Conservation (phyloP, 108 stramenopile genomes). For the Skeletonema tropicum region DNA sequence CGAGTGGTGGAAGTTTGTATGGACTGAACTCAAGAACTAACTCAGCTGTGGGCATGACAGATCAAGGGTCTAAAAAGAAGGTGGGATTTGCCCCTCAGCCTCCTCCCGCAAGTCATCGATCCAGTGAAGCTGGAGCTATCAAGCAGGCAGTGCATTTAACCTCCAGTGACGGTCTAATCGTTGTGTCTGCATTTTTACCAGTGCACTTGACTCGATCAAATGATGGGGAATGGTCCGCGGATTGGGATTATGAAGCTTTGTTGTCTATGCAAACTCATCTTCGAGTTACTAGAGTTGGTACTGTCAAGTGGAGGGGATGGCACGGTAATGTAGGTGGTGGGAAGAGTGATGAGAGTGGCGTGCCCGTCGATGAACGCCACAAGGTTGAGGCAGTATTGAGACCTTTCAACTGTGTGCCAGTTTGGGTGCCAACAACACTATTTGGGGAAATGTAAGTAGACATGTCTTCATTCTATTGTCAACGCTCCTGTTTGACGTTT, state of each 20-base stretch:
- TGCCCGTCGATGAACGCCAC: constrained; percentile 80
- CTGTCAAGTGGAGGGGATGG: constrained; percentile 92
- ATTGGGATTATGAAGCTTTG: constrained; percentile 97
- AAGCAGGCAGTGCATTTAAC: constrained; percentile 73
- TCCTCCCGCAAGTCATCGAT: constrained; percentile 24
- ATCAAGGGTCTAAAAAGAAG: constrained; percentile 55
- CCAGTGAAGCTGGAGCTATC: neutral
- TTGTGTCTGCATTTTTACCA: constrained; percentile 88
- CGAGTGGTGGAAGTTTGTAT: constrained; percentile 24
- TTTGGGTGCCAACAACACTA: constrained; percentile 87
- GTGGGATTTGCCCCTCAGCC: constrained; percentile 81
- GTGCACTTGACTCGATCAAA: constrained; percentile 75
- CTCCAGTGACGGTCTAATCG: constrained; percentile 86
- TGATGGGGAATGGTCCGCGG: constrained; percentile 74
- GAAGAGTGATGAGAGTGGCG: constrained; percentile 70
- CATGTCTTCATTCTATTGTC: constrained; percentile 2
- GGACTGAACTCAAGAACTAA: constrained; percentile 18
- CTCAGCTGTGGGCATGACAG: constrained; percentile 10
- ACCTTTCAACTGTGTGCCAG: constrained; percentile 95
- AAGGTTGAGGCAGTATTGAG: constrained; percentile 88
- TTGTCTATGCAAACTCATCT: constrained; percentile 93
- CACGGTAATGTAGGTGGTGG: constrained; percentile 77
- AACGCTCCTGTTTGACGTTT: neutral
- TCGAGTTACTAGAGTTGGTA: constrained; percentile 91
- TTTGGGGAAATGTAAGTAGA: constrained; percentile 86